Base-by-base conservation (phyloP, 306 rosid species). In the peach (Prunus persica) region DNA sequence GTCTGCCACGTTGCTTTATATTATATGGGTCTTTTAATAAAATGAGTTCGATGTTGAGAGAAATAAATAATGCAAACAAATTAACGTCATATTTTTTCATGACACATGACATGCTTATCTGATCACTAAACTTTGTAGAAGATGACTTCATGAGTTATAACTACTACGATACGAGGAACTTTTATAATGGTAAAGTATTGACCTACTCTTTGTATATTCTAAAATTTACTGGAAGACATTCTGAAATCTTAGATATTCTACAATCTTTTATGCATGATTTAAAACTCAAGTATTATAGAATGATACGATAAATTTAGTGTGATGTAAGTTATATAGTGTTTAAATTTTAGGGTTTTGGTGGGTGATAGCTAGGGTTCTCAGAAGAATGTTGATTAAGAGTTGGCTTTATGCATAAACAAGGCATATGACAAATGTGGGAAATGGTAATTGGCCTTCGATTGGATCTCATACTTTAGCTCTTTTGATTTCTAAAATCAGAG, bases 101-200 rank as follows among this genome's bases (percentile, higher is more conserved):
- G 25, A 15, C 78, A 64, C n/a, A 2, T 13, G 16, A 20, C 9
- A 12, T 32, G 4, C 22, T 60, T 69, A 16, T 30, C 25, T 10
- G 18, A 10, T 11, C 11, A 5, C 2, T 25, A 3, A 0, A 18
- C 0, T 19, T 1, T 2, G 12, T 0, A n/a, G 2, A 71, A 4
- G 2, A 2, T 0, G 3, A 14, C 1, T 0, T 2, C 0, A 0
- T 15, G 0, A 10, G 1, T 12, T 24, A 60, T 15, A 28, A 11
- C 38, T 60, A 4, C 2, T 0, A 13, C 11, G 2, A 28, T 0
- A 13, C 11, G 2, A 28, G 57, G 11, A 27, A 13, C 19, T 62
- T 27, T 27, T 62, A 28, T 62, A 62, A 62, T 14, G 1, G 0
- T 27, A 28, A 13, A 58, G 8, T 6, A 7, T 30, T 15, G 22